Base-by-base conservation (phyloP, 2,329 filamentous ascomycete species). In the Pestalotiopsis fici region DNA sequence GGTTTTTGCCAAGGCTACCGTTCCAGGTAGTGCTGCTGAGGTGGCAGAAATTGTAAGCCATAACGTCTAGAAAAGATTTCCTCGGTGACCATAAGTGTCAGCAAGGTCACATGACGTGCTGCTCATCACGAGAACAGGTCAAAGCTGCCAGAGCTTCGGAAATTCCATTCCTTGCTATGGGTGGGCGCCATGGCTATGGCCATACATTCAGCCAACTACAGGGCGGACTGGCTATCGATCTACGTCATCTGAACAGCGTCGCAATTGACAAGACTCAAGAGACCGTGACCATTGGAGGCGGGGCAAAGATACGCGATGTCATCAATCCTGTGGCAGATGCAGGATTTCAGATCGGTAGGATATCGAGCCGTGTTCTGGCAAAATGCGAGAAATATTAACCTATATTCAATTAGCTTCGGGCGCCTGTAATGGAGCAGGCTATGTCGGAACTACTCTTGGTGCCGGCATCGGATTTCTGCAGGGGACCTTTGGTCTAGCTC, bases 111-210 rank as follows among this genome's bases (percentile, higher is more conserved):
- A 15, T 2, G 37, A 39, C 37, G 2, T 39, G 4, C 37, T 15
- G 37, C 37, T 39, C 11, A 39, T 39, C 5, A 39, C 15, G 37
- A 39, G 15, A 4, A 18, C 50, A 72, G 69, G 66, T 71, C 13
- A 70, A 70, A 62, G 35, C 15, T 47, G 43, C 43, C 7, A n/a
- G 7, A 15, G 13, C 43, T 47, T 18, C 13, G 60, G 65, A 68
- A 2, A 66, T 71, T 9, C 68, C 70, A 1, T 71, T 73, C 65
- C 66, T 73, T 2, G 72, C 68, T 39, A 72, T 66, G 6, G 65
- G 65, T 21, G 69, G 68, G 15, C 69, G 72, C 25, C 71, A 72
- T 28, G 69, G 67, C 21, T 69, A 69, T 28, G 57, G 43, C 15
- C 70, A 69, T 7, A 67, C 66, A 3, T 21, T 71, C 6, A 56